These are phyloP conservation scores for Solanum chmielewskii DNA, from an alignment of 257 asterid genomes.

Conservation along the genomic window DNA sequence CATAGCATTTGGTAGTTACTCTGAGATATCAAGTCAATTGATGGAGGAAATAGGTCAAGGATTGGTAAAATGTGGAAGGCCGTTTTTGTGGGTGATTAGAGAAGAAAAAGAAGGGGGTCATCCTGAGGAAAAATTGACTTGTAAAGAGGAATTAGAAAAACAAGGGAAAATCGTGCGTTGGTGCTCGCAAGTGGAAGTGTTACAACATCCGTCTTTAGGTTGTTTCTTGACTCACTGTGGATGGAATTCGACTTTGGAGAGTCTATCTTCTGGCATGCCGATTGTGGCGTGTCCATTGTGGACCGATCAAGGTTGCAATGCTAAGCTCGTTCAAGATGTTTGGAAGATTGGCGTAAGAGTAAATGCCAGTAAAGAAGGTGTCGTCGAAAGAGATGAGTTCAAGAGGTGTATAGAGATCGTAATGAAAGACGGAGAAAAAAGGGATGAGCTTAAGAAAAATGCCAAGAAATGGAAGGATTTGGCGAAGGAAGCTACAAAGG, in stretches of 20 bases:
- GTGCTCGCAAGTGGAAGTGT: conserved; percentile 20
- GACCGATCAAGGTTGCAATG: conserved; percentile 41
- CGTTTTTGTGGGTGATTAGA: conserved; percentile 22
- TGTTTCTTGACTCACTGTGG: conserved; percentile 28
- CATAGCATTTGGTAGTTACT: conserved; percentile 9
- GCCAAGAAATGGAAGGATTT: conserved; percentile 30
- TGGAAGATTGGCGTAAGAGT: conserved; percentile 39
- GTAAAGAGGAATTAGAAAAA: conserved; percentile 7
- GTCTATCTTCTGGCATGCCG: conserved; percentile 28
- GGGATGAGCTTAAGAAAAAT: conserved; percentile 15
- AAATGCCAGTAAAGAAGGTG: background rate
- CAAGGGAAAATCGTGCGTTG: conserved; percentile 12
- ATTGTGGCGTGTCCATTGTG: conserved; percentile 32
- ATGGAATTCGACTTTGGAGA: conserved; percentile 45
- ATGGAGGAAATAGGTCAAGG: conserved; percentile 13
- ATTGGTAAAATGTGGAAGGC: conserved; percentile 1
- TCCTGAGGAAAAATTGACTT: background rate
- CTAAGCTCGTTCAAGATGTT: conserved; percentile 37
- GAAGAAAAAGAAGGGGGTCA: background rate
- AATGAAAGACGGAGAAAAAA: conserved; percentile 14
- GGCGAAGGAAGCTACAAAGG: conserved; percentile 23
- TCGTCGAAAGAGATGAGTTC: conserved; percentile 19
- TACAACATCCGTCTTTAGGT: conserved; percentile 13
- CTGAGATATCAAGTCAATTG: background rate
- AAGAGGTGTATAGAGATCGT: conserved; percentile 18